phyloP scores from a whole-genome alignment of 345 rosid species.

The Clausena lansium region DNA sequence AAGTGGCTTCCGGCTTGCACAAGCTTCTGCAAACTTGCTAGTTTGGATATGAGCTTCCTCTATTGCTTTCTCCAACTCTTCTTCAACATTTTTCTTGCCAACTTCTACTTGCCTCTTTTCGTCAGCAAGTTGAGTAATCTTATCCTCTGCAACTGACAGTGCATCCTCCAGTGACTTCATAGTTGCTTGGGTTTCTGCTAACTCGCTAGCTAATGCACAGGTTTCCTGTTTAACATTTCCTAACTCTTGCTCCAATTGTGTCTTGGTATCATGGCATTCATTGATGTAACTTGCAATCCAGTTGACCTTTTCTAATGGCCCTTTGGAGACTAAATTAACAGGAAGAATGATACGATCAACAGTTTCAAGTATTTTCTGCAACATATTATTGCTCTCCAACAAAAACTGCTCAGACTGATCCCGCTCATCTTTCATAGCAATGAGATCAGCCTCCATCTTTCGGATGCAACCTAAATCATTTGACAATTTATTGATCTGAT shows the following conservation, averaged over 20 bases:
- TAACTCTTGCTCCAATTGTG: slow-evolving; percentile 48
- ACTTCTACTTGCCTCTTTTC: slow-evolving; percentile 54
- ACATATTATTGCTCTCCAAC: slow-evolving; percentile 49
- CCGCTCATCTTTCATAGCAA: slow-evolving; percentile 43
- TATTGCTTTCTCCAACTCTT: slow-evolving; percentile 54
- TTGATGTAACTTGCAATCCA: slow-evolving; percentile 54
- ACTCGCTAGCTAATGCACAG: slow-evolving; percentile 34
- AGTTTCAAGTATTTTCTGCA: slow-evolving; percentile 50
- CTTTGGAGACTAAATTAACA: slow-evolving; percentile 40
- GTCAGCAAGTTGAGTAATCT: slow-evolving; percentile 42
- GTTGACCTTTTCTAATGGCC: slow-evolving; percentile 60
- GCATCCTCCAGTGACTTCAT: slow-evolving; percentile 52
- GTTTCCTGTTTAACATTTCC: slow-evolving; percentile 48
- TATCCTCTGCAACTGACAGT: slow-evolving; percentile 49
- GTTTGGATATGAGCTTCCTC: slow-evolving; percentile 50
- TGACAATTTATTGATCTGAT: slow-evolving; percentile 53
- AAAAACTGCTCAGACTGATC: slow-evolving; percentile 62
- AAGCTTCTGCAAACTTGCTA: slow-evolving; percentile 50
- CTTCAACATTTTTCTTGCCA: slow-evolving; percentile 47
- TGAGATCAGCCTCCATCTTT: slow-evolving; percentile 64
- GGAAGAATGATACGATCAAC: slow-evolving; percentile 54
- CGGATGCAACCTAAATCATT: slow-evolving; percentile 47
- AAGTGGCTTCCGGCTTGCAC: slow-evolving; percentile 47
- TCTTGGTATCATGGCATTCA: slow-evolving; percentile 56
- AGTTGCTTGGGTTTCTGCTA: slow-evolving; percentile 48